phyloP scores from a whole-genome alignment of 345 rosid species.

The Citrus australasica region DNA sequence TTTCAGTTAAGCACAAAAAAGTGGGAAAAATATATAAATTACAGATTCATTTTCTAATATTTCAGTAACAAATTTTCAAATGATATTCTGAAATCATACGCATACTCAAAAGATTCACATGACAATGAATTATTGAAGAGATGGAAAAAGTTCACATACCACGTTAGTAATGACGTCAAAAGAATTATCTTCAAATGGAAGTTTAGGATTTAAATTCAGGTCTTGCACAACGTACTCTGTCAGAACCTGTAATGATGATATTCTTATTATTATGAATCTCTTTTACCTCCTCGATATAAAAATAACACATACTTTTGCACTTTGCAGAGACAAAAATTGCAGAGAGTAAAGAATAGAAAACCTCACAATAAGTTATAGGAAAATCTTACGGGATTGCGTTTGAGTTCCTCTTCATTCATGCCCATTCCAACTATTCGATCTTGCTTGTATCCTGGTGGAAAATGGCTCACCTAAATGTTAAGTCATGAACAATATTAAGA shows the following conservation, averaged over 20 bases:
- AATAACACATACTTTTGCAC: neutral
- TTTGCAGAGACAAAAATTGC: neutral
- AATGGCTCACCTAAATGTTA: conserved; percentile 75
- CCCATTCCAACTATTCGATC: conserved; percentile 76
- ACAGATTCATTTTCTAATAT: neutral
- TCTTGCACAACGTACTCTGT: conserved; percentile 82
- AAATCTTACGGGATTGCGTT: conserved; percentile 57
- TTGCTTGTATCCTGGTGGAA: conserved; percentile 87
- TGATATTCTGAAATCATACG: neutral
- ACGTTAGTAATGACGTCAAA: conserved; percentile 83
- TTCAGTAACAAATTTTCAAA: neutral
- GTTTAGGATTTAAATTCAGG: conserved; percentile 64
- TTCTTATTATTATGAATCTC: neutral
- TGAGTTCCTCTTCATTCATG: conserved; percentile 85
- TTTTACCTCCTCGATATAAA: conserved; percentile 6
- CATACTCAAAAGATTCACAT: neutral
- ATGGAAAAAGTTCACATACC: conserved; percentile 36
- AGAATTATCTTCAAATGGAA: conserved; percentile 80
- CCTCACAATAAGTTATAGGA: neutral
- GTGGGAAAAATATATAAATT: neutral
- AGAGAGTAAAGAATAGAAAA: neutral
- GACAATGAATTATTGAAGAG: neutral
- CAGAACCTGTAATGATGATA: conserved; percentile 47
- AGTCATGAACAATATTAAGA: neutral
- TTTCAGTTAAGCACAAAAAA: neutral